These are phyloP conservation scores for Plasmodium vinckei DNA, from an alignment of 169 alveolate genomes.

Conservation along the genomic window DNA sequence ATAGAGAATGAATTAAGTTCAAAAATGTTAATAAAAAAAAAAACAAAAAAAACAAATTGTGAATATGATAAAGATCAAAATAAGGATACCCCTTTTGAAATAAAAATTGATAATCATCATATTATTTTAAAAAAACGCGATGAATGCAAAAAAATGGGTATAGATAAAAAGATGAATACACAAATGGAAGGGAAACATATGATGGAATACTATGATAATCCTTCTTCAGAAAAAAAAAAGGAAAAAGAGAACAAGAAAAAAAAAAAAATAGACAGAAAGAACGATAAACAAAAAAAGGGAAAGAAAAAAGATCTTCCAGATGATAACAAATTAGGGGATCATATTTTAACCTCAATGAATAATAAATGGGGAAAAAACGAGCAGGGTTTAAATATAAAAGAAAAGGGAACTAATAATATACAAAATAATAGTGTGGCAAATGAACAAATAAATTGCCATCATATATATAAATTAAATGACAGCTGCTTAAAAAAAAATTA, in stretches of 20 bases:
- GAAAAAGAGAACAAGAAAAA: not conserved
- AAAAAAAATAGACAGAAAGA: not conserved
- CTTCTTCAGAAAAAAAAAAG: not conserved
- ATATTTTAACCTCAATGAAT: not conserved
- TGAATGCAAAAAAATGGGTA: too few species aligned
- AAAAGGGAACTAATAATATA: not conserved
- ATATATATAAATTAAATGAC: constrained; percentile 43
- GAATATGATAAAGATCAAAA: too few species aligned
- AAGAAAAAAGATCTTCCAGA: not conserved
- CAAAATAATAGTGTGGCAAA: constrained; percentile 1
- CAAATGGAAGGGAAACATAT: too few species aligned
- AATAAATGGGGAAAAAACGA: not conserved
- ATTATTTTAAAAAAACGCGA: too few species aligned
- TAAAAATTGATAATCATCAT: too few species aligned
- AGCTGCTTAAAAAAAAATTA: constrained; percentile 57
- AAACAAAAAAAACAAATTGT: too few species aligned
- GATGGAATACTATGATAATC: too few species aligned
- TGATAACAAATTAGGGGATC: not conserved
- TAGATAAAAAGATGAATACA: too few species aligned
- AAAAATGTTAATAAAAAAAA: too few species aligned
- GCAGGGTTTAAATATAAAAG: not conserved
- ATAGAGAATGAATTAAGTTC: too few species aligned
- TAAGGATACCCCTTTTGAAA: too few species aligned
- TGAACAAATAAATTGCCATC: constrained; percentile 14
- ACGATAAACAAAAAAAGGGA: not conserved